Evolutionary conservation across 768 basidiomycete genomes (phyloP), one percentile per base, ranked within the genome.

Genomic region (Mycena rebaudengoi): DNA sequence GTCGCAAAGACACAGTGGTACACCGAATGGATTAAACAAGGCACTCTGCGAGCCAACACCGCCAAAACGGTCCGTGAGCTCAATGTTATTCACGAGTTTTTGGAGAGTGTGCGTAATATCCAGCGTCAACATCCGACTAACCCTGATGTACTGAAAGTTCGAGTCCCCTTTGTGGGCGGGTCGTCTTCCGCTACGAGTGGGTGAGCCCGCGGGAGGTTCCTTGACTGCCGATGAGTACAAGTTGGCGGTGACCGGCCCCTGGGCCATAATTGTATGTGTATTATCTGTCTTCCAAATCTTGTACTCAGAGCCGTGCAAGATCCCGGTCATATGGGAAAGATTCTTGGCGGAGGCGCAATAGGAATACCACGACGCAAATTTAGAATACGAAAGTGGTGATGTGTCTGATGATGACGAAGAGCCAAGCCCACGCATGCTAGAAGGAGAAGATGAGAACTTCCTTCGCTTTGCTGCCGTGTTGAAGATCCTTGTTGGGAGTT

Each of bases 1-100:
- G n/a, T 73, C 16, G 69, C 64, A 16, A 74, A 74, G 29, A 68
- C 62, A 2, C 72, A 72, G 21, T 74, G 72, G 70, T 74, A 69
- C 32, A 51, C 39, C 10, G 11, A 26, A 21, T 74, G 72, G 72
- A 73, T 74, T 46, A 60, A 66, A 29, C 39, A 13, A 0, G 32
- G 30, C 7, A 30, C 60, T 3, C 48, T 72, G 10, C 58, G 71
- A 2, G 55, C 57, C 2, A 45, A 61, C n/a, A 72, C 69, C 5
- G 35, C 65, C 0, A 52, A 21, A 0, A 14, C 14, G 14, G 35
- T 53, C 5, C 61, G 67, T 0, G 71, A 72, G 28, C 57, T 72
- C 5, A 37, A 67, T 25, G 28, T 66, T 5, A 65, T 72, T 14
- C 71, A 72, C 45, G 16, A 35, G 1, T 64, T 71, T 45, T 53